Percentiles rank a stretch among this genome's conserved stretches.
Evolutionary conservation across 768 basidiomycete species (phyloP).

Genomic region (Boletus eberwhitei): DNA sequence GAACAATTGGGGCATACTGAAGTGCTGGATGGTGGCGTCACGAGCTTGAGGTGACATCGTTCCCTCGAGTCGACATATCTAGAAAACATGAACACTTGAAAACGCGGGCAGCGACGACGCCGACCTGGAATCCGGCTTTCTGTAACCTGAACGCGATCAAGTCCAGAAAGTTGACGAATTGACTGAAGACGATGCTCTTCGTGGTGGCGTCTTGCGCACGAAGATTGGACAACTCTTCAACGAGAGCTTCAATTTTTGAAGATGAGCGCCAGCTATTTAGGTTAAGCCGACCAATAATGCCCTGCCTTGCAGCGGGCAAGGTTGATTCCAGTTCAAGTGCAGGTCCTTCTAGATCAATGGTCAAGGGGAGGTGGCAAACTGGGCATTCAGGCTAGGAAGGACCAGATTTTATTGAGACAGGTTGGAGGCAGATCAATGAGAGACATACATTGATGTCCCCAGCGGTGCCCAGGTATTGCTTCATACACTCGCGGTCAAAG

Average conservation of each 20-base stretch:
- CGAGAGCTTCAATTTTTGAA: constrained; percentile 94
- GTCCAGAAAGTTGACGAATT: constrained; percentile 92
- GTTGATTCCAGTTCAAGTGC: constrained; percentile 80
- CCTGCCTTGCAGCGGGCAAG: constrained; percentile 58
- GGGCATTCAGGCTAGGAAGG: constrained; percentile 78
- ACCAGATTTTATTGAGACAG: not conserved
- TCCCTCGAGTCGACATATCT: constrained; percentile 94
- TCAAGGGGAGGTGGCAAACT: constrained; percentile 87
- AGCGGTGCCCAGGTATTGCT: constrained; percentile 79
- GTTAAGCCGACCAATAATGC: constrained; percentile 89
- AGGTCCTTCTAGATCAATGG: constrained; percentile 94
- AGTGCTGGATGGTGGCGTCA: constrained; percentile 91
- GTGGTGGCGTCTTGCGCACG: constrained; percentile 83
- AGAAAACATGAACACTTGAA: constrained; percentile 3
- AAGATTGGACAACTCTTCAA: constrained; percentile 89
- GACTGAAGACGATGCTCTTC: constrained; percentile 96
- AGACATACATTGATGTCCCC: constrained; percentile 58
- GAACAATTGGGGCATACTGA: constrained; percentile 53
- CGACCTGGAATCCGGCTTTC: constrained; percentile 83
- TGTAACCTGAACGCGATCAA: constrained; percentile 91
- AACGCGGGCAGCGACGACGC: constrained; percentile 20
- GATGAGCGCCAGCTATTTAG: constrained; percentile 90
- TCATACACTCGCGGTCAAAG: constrained; percentile 95
- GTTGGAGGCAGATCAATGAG: not conserved
- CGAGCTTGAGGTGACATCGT: constrained; percentile 96